phyloP scores from a whole-genome alignment of 345 rosid species.

The Citrus reticulata region DNA sequence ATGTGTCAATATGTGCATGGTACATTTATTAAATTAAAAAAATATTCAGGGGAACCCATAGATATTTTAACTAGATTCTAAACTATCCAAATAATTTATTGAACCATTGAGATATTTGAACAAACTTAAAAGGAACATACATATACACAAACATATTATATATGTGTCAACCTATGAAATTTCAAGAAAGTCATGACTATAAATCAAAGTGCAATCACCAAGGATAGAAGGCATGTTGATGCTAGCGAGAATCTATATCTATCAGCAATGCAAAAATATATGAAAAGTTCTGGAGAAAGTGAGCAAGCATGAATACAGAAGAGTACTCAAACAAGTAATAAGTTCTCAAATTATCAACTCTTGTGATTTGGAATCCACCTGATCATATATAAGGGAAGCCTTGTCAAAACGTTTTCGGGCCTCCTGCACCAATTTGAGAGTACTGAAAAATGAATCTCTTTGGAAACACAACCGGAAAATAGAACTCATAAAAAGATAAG shows the following conservation, averaged over 20 bases:
- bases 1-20: background rate
- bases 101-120: background rate
- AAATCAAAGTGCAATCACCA: background rate
- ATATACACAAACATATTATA: background rate
- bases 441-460: background rate
- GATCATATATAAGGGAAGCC: slow-evolving; percentile 64
- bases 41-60: background rate
- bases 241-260: background rate
- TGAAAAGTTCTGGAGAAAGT: background rate
- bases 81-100: background rate
- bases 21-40: background rate
- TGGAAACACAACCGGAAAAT: slow-evolving; percentile 1
- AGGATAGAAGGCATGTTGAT: background rate
- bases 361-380: slow-evolving; percentile 34
- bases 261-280: background rate
- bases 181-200: background rate
- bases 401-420: slow-evolving; percentile 79
- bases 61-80: background rate
- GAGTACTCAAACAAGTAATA: background rate
- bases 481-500: background rate
- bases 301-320: background rate
- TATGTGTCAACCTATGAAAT: background rate
- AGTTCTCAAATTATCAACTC: background rate
- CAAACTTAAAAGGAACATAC: background rate
- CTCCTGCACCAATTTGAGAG: slow-evolving; percentile 42